Evolutionary conservation across 306 rosid genomes (phyloP), one percentile per base, ranked within the genome.

Genomic region (Malus fusca): DNA sequence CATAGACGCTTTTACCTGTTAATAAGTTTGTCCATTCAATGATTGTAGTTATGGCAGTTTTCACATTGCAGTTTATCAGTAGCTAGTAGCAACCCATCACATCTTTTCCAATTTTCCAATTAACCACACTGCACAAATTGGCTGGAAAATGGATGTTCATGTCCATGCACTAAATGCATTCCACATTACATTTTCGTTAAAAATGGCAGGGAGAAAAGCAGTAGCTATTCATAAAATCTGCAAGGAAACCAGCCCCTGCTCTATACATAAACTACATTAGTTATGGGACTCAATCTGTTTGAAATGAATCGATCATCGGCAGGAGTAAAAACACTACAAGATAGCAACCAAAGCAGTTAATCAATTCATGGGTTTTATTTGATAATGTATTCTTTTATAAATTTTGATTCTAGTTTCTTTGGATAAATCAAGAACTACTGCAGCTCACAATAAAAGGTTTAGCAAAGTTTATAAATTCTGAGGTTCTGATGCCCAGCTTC

Each of bases 401-500:
- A 30, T 40, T 22, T 42, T 30, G 26, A 30, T 17, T 19, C 46
- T 71, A 21, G 30, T 33, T 31, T 30, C 28, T 55, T 28, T 66
- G 48, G 18, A 79, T 48, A 64, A 77, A 86, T 92, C 85, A 92
- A 69, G 42, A 68, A 76, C 82, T 71, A 78, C 96, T 86, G 71
- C 97, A 91, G 73, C 75, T 84, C 78, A 89, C 86, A 4, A 93
- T 87, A 84, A 91, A 89, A 53, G 98, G 98, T 68, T 86, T 85
- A 66, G 88, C 81, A 77, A 82, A 82, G 82, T 51, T 35, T 35
- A 35, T 35, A 35, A 35, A 35, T 35, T 35, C 40, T 35, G 40
- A 35, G 40, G 96, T 90, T 72, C 74, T 74, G 75, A 88, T 78
- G 53, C 91, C 91, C 22, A 88, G 80, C 83, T 88, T 88, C 80